Evolutionary conservation across 2,329 filamentous ascomycete genomes (phyloP).

Genomic region (Aspergillus sp.): DNA sequence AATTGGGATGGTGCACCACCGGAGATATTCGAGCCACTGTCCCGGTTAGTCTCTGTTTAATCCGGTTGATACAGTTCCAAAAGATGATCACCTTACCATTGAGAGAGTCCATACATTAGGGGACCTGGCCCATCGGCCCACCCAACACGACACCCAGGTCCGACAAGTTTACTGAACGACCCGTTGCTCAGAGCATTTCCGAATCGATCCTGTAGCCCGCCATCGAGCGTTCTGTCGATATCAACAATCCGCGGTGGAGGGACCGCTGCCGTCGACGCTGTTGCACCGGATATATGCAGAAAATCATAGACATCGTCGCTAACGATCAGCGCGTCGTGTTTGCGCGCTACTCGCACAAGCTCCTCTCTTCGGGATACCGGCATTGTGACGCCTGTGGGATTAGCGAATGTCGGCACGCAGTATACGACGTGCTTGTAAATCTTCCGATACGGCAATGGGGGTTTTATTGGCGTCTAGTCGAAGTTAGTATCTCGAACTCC

Average conservation of each 20-base stretch:
- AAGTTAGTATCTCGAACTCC: constrained; percentile 28
- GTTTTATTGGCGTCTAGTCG: constrained; percentile 38
- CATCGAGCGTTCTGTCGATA: constrained; percentile 70
- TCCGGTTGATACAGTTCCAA: neutral
- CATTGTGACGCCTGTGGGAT: constrained; percentile 83
- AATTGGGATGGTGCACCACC: constrained; percentile 59
- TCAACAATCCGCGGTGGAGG: constrained; percentile 71
- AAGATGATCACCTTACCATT: constrained; percentile 46
- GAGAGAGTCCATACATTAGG: constrained; percentile 55
- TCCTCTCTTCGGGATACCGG: constrained; percentile 63
- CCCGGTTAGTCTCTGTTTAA: constrained; percentile 1
- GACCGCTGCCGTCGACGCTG: constrained; percentile 10
- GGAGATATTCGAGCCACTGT: constrained; percentile 40
- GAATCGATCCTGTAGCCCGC: constrained; percentile 61
- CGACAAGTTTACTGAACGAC: constrained; percentile 75
- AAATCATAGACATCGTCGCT: constrained; percentile 94
- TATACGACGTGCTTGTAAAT: constrained; percentile 87
- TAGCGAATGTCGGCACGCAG: constrained; percentile 81
- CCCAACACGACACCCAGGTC: constrained; percentile 75
- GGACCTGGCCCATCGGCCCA: constrained; percentile 73
- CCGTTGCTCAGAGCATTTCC: constrained; percentile 76
- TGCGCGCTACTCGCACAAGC: constrained; percentile 71
- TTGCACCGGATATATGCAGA: constrained; percentile 67
- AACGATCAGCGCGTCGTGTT: constrained; percentile 75
- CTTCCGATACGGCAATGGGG: constrained; percentile 60